These are phyloP conservation scores for Geotrichum citri-aurantii DNA, from an alignment of 1,139 yeast genomes.

Conservation along the genomic window DNA sequence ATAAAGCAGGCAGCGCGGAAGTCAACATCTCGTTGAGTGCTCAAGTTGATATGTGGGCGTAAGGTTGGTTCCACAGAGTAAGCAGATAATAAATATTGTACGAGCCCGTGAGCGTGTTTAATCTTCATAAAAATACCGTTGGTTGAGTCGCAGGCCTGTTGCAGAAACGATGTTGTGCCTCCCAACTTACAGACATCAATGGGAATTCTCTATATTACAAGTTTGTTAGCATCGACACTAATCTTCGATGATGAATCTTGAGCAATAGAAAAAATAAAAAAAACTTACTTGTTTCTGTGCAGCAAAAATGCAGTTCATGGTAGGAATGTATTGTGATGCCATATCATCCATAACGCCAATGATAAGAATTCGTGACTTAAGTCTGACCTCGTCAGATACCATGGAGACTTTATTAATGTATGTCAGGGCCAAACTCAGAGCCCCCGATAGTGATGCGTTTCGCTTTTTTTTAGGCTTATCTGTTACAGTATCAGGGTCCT, in stretches of 20 bases:
- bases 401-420: slow-evolving; percentile 60
- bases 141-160: slow-evolving; percentile 95
- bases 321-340: slow-evolving; percentile 78
- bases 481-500: slow-evolving; percentile 11
- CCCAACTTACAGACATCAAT: slow-evolving; percentile 88
- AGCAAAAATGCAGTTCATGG: slow-evolving; percentile 94
- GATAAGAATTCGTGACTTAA: slow-evolving; percentile 68
- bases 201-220: slow-evolving; percentile 48
- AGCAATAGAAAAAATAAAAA: neutral
- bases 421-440: slow-evolving; percentile 69
- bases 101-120: slow-evolving; percentile 67
- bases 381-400: slow-evolving; percentile 30
- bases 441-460: slow-evolving; percentile 58
- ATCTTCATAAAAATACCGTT: slow-evolving; percentile 78
- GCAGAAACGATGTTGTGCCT: slow-evolving; percentile 72
- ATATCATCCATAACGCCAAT: slow-evolving; percentile 74
- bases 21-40: slow-evolving; percentile 82
- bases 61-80: slow-evolving; percentile 79
- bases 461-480: slow-evolving; percentile 25
- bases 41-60: slow-evolving; percentile 66
- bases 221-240: neutral
- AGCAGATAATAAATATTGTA: slow-evolving; percentile 61
- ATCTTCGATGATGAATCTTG: neutral
- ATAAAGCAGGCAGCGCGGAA: slow-evolving; percentile 92
- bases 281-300: slow-evolving; percentile 68